Evolutionary conservation across 768 basidiomycete species (phyloP), one percentile per base, ranked within the genome.

Genomic region (Suillus spraguei): DNA sequence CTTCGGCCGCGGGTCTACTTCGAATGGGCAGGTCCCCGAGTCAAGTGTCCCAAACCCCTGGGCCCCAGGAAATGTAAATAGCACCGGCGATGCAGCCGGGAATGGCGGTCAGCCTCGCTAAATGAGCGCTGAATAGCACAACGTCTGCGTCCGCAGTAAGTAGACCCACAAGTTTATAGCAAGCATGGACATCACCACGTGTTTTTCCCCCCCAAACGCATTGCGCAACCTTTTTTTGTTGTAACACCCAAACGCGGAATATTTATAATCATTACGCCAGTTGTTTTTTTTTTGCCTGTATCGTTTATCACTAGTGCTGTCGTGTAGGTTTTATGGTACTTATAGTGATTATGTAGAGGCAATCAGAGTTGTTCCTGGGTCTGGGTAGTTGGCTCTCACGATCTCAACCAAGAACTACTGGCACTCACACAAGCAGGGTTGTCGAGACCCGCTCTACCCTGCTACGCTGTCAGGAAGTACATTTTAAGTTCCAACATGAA

Each of bases 1-100:
- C 41, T 90, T 91, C 63, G 87, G 88, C n/a, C 81, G 87, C 35
- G 72, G 74, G 44, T 73, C 78, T 10, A 53, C 72, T 41, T 69
- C 74, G 32, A 74, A 68, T 58, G 50, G 52, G 46, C 46, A 64
- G 46, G 47, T 39, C 33, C 39, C 56, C 1, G 56, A 58, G 39
- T 28, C 56, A 17, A 54, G 52, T n/a, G 35, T 38, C 22, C 14
- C 32, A 22, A 63, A 44, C 44, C 22, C 36, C 22, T 64, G 63
- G 61, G 38, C 42, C 47, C 59, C 46, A 11, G 62, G 61, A 58
- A 54, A 60, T 58, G 53, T 54, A 44, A 70, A 72, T 36, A 74
- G 72, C 60, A 69, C 65, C 44, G 67, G 65, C 28, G 56, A 61
- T 24, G 13, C 61, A 49, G 68, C 63, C 55, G 73, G 70, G 52